Conservation (phyloP, 495 filamentous ascomycete genomes). For the Pseudoneurospora amorphoporcata region DNA sequence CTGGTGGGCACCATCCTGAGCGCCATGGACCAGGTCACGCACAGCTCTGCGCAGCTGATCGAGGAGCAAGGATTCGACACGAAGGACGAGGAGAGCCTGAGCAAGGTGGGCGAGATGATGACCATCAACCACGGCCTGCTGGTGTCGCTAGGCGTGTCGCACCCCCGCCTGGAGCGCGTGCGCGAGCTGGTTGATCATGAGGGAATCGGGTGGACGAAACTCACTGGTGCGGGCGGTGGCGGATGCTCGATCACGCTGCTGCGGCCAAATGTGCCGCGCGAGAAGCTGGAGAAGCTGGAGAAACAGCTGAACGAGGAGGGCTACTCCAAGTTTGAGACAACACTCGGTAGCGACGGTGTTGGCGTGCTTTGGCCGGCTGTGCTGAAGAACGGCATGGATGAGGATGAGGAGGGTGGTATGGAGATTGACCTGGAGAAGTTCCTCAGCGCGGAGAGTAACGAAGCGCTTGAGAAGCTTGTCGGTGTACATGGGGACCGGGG, state of each 20-base stretch:
- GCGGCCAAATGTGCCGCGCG: slow-evolving; percentile 43
- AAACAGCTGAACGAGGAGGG: slow-evolving; percentile 59
- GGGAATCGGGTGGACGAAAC: slow-evolving; percentile 92
- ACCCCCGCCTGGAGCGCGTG: slow-evolving; percentile 85
- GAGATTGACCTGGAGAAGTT: slow-evolving; percentile 93
- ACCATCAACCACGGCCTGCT: slow-evolving; percentile 88
- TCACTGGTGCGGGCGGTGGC: slow-evolving; percentile 90
- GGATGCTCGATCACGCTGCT: slow-evolving; percentile 90
- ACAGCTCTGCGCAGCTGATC: slow-evolving; percentile 63
- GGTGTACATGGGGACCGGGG: slow-evolving; percentile 50
- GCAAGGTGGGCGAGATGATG: slow-evolving; percentile 73
- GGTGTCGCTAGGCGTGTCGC: slow-evolving; percentile 80
- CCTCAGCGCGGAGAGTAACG: slow-evolving; percentile 65
- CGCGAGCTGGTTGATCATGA: slow-evolving; percentile 82
- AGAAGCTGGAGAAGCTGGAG: slow-evolving; percentile 51
- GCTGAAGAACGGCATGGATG: slow-evolving; percentile 58
- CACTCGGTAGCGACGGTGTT: slow-evolving; percentile 81
- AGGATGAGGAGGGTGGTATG: slow-evolving; percentile 63
- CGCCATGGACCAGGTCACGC: slow-evolving; percentile 71
- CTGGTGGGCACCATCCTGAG: slow-evolving; percentile 71
- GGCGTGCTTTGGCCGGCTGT: slow-evolving; percentile 89
- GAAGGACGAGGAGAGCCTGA: slow-evolving; percentile 45
- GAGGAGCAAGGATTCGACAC: slow-evolving; percentile 50
- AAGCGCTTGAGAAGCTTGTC: slow-evolving; percentile 68
- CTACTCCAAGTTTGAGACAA: slow-evolving; percentile 77